Evolutionary conservation across 2,329 filamentous ascomycete species (phyloP), one percentile per base, ranked within the genome.

Genomic region (Leptographium wingfieldii): DNA sequence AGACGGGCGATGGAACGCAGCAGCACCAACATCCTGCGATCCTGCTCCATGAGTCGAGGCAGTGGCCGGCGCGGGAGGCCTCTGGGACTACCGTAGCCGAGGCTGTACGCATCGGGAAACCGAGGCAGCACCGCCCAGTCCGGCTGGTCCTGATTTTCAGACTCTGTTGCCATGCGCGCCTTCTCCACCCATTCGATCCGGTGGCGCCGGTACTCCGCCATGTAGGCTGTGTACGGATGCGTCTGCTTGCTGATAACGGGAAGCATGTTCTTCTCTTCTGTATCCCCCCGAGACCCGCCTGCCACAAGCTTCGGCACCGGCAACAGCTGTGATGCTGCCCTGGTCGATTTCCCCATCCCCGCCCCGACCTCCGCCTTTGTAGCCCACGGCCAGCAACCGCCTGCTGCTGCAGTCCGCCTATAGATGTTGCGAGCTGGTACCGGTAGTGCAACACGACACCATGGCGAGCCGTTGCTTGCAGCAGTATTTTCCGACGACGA

Each of bases 1-100:
- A 67, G 60, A 27, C 66, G 61, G 29, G 64, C 60, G 2, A 68
- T 63, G 0, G 55, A 64, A 7, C 61, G 59, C 55, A 72, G 67
- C 60, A 68, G 62, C 16, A 63, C 62, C 54, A 71, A 65, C 58
- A 69, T 66, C 27, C 67, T 63, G 49, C 67, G 61, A 12, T 67
- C 67, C 12, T 65, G 61, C 35, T 73, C 65, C 12, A 61, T 59
- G 1, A 58, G 14, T 2, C 65, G 58, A 63, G 67, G 66, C 27
- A 70, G 49, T 3, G 61, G 27, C 54, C 43, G 27, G 12, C 27
- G 12, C n/a, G 27, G 12, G 12, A 5, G 12, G 29, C 49, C 10
- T n/a, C 10, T 63, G 40, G 64, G 66, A 0, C 67, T 66, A 12
- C 62, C 66, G 58, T 64, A 64, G 12, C 59, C 68, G 22, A 67